A percentile compares a stretch with the other conserved stretches of the same genome.
Conservation (phyloP, 345 rosid genomes). For the Hevea brasiliensis region DNA sequence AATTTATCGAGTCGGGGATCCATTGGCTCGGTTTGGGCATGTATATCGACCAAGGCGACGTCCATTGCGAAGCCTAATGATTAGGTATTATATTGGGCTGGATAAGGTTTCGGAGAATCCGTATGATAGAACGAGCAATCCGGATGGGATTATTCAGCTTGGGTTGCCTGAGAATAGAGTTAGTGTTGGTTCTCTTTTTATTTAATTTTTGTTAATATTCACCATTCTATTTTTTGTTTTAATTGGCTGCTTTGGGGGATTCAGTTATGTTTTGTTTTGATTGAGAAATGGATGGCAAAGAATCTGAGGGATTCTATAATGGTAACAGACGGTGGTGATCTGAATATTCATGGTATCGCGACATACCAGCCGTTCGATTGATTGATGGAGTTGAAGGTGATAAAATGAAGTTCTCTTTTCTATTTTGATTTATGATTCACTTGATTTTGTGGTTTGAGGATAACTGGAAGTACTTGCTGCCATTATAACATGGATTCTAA, state of each 20-base stretch:
- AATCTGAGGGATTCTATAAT: slow-evolving; percentile 46
- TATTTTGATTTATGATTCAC: neutral
- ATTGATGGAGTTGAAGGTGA: slow-evolving; percentile 72
- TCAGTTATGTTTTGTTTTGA: slow-evolving; percentile 87
- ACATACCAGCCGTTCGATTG: slow-evolving; percentile 76
- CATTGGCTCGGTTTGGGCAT: slow-evolving; percentile 48
- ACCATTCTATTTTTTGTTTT: neutral
- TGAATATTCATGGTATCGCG: slow-evolving; percentile 63
- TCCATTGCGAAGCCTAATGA: slow-evolving; percentile 57
- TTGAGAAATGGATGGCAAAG: slow-evolving; percentile 73
- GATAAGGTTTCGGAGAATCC: slow-evolving; percentile 65
- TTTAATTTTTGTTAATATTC: neutral
- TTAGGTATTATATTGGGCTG: slow-evolving; percentile 69
- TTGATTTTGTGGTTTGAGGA: neutral
- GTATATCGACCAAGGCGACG: slow-evolving; percentile 48
- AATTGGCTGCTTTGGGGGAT: neutral
- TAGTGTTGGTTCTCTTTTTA: slow-evolving; percentile 9
- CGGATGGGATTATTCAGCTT: slow-evolving; percentile 74
- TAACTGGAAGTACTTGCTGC: neutral
- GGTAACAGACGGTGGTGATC: slow-evolving; percentile 41
- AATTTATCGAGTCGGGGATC: slow-evolving; percentile 52
- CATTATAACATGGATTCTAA: too few relatives aligned
- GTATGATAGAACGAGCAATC: slow-evolving; percentile 50
- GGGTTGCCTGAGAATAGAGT: slow-evolving; percentile 84
- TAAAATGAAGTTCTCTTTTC: slow-evolving; percentile 20